Percentiles rank a stretch among this genome's conserved stretches.
Conservation (phyloP, 2,329 filamentous ascomycete genomes). For the Trichophyton benhamiae region DNA sequence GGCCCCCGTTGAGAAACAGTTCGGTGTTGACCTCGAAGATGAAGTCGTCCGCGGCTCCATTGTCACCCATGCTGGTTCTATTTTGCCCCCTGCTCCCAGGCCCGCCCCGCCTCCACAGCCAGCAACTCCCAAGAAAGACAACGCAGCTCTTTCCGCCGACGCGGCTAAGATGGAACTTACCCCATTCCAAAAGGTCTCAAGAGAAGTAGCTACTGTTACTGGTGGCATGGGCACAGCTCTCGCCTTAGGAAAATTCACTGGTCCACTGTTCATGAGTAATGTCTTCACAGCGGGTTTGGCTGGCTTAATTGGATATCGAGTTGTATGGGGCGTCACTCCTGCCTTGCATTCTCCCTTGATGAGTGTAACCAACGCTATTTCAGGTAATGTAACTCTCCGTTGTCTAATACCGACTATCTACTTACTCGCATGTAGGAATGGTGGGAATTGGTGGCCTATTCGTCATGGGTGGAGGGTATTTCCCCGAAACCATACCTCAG, state of each 20-base stretch:
- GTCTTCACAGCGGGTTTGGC: conserved; percentile 74
- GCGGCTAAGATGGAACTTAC: conserved; percentile 56
- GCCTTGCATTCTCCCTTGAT: conserved; percentile 80
- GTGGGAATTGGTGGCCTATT: conserved; percentile 81
- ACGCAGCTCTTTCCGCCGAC: conserved; percentile 33
- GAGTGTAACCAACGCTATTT: conserved; percentile 89
- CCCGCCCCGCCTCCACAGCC: conserved; percentile 46
- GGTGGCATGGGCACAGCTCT: conserved; percentile 65
- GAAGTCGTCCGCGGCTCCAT: conserved; percentile 79
- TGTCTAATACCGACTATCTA: background rate
- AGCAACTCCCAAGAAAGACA: conserved; percentile 31
- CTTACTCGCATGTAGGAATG: conserved; percentile 45
- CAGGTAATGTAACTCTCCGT: conserved; percentile 38
- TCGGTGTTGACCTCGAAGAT: conserved; percentile 67
- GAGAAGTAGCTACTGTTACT: conserved; percentile 62
- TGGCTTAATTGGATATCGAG: conserved; percentile 74
- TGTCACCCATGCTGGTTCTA: conserved; percentile 63
- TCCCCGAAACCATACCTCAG: conserved; percentile 69
- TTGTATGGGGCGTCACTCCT: conserved; percentile 75
- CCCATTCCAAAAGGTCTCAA: conserved; percentile 66
- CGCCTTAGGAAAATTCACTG: conserved; percentile 66
- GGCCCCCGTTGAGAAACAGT: conserved; percentile 62
- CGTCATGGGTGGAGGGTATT: conserved; percentile 69
- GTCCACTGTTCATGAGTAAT: conserved; percentile 77
- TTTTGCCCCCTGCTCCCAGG: conserved; percentile 63